Base-by-base conservation (phyloP, 2,329 filamentous ascomycete species). In the Cytospora mali region DNA sequence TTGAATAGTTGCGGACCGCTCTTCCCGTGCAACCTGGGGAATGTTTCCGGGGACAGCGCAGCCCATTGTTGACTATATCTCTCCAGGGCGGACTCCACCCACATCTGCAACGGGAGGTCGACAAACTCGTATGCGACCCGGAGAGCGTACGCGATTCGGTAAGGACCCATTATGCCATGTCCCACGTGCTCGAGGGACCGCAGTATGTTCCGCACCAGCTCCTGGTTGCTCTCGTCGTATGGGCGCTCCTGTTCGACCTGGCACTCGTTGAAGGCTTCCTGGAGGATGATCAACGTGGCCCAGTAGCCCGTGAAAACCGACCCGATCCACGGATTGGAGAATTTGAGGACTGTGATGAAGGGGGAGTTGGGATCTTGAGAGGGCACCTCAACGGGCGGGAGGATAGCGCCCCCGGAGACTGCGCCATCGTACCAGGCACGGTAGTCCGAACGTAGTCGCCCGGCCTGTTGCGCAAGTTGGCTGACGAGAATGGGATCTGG, bases 101-200 rank as follows among this genome's bases (percentile, higher is more conserved):
- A 79, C 25, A 66, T 65, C 69, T 75, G 75, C 11, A 70, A 71
- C 21, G 71, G 66, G 10, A 69, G 63, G 39, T 72, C 73, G 29
- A 73, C 74, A 67, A 79, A 72, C 55, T 79, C 76, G 58, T 76
- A 77, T 50, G 71, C 74, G 25, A 79, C 75, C 25, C 75, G 70
- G 49, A 79, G 66, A 21, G 73, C 68, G 55, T 75, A 77, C 11
- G 75, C 75, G 33, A 77, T 66, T 28, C 77, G 70, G 58, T 75
- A 75, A 39, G 75, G 75, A 3, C 77, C 77, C 72, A 79, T 73
- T 13, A 73, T 67, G 4, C 76, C 77, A 27, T 61, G 60, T n/a
- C 73, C 71, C 5, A 79, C 68, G 13, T 68, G 72, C 68, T 79
- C 77, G 52, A 79, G 64, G 13, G 74, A 76, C 14, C 75, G 72